A percentile compares a stretch with the other conserved stretches of the same genome.
phyloP scores from a whole-genome alignment of 805 yeast genomes.

The Candida ulmi region DNA sequence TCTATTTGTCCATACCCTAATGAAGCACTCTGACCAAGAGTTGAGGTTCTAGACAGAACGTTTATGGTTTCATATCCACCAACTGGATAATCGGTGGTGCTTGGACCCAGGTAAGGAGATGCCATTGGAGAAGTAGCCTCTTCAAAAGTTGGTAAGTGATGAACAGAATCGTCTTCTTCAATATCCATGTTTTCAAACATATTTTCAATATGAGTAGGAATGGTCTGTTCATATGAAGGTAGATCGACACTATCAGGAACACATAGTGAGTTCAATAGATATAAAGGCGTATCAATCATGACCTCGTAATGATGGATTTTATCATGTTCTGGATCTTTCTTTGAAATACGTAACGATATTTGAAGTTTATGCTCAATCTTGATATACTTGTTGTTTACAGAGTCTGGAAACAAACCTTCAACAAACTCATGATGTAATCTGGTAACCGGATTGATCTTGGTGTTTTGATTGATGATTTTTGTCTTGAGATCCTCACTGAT shows the following conservation, averaged over 20 bases:
- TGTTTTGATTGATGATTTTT: constrained; percentile 8
- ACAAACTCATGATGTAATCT: constrained; percentile 11
- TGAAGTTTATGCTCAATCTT: constrained; percentile 65
- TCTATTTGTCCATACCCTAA: constrained; percentile 16
- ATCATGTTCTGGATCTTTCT: constrained; percentile 42
- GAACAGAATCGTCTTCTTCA: constrained; percentile 10
- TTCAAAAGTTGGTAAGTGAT: constrained; percentile 55
- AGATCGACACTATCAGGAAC: constrained; percentile 30
- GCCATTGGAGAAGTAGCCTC: constrained; percentile 51
- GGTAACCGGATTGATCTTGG: constrained; percentile 7
- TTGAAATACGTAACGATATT: constrained; percentile 62
- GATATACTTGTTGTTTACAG: constrained; percentile 54
- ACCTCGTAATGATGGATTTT: constrained; percentile 74
- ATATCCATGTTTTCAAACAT: constrained; percentile 1
- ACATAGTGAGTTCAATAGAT: constrained; percentile 41
- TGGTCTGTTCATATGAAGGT: constrained; percentile 27
- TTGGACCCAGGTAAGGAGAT: constrained; percentile 17
- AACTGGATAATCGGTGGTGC: constrained; percentile 4
- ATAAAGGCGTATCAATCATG: constrained; percentile 71
- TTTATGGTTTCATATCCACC: constrained; percentile 16
- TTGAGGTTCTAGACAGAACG: constrained; percentile 16
- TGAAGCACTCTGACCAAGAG: constrained; percentile 8
- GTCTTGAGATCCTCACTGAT: constrained; percentile 8
- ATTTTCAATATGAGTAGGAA: neutral
- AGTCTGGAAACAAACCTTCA: constrained; percentile 40